A percentile compares a stretch with the other conserved stretches of the same genome.
phyloP scores from a whole-genome alignment of 2,329 filamentous ascomycete genomes.

The Ambrosiella beaveri region DNA sequence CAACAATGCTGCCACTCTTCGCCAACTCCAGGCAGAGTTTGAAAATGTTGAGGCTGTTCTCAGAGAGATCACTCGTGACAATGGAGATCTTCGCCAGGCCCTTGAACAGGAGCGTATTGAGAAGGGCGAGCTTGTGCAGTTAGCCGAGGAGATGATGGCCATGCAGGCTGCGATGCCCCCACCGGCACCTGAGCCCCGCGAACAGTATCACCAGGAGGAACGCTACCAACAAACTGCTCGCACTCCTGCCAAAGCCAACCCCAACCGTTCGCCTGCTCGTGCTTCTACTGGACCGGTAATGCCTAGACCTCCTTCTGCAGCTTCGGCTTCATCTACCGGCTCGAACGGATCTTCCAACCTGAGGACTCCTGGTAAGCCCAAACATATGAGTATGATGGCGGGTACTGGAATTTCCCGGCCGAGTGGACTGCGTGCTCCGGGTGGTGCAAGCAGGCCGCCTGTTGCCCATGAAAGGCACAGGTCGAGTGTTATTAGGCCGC shows the following conservation, averaged over 20 bases:
- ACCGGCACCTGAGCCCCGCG: conserved; percentile 4
- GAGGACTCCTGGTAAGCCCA: conserved; percentile 21
- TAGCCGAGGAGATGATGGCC: conserved; percentile 70
- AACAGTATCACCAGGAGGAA: conserved; percentile 12
- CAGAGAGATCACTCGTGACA: conserved; percentile 50
- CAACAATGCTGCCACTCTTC: conserved; percentile 39
- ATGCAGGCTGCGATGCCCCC: conserved; percentile 35
- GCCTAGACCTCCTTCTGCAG: conserved; percentile 10
- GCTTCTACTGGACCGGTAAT: conserved; percentile 4
- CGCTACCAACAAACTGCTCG: conserved; percentile 14
- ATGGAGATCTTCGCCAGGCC: conserved; percentile 44
- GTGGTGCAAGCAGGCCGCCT: conserved; percentile 21
- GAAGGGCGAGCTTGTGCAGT: conserved; percentile 65
- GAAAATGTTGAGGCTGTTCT: conserved; percentile 60
- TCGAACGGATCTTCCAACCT: conserved; percentile 8
- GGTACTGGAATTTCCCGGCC: conserved; percentile 36
- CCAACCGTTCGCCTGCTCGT: conserved; percentile 16
- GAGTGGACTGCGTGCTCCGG: conserved; percentile 45
- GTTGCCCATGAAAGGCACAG: conserved; percentile 28
- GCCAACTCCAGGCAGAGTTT: conserved; percentile 54
- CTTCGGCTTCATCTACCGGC: conserved; percentile 11
- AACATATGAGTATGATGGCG: conserved; percentile 26
- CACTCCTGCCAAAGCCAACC: conserved; percentile 14
- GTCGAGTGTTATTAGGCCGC: conserved; percentile 30
- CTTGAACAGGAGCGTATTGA: conserved; percentile 62